Base-by-base conservation (phyloP, 2,329 filamentous ascomycete genomes). In the Colletotrichum godetiae region DNA sequence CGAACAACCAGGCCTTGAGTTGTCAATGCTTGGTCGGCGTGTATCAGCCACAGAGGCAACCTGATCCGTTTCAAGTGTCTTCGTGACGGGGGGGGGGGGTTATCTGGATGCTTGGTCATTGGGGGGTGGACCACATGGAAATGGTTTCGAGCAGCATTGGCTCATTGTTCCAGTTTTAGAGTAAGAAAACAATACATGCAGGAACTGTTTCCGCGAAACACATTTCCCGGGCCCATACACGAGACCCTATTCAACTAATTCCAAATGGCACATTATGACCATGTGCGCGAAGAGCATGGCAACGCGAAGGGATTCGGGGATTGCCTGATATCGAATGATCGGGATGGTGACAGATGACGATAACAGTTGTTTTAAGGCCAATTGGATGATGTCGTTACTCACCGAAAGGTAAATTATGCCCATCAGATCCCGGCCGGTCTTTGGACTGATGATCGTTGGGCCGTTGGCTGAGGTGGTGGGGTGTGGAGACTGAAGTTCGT, bases 361-460 rank as follows among this genome's bases (percentile, higher is more conserved):
- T 49, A 62, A 49, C 59, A 22, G 24, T 7, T 15, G 22, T 8
- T 7, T 53, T 4, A 5, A 29, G 29, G 15, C 33, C 66, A 55
- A 49, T 19, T n/a, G 35, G 11, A 12, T 19, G 24, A 4, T 10
- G 2, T 6, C n/a, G 13, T 15, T 31, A 65, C 31, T 59, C 37
- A 22, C 60, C 53, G 60, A 27, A 19, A 29, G 53, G 15, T 7
- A 46, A 15, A 29, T 12, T 27, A 66, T 46, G 53, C 2, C 33
- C 12, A 33, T 46, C 61, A 71, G 68, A 71, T 56, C 55, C 63
- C 68, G 68, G 62, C n/a, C 71, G 67, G 61, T 56, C 49, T 67
- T 49, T 72, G 72, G 37, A 19, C 31, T 22, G 61, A 37, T 27
- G 19, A 13, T 5, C 19, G 27, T 37, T 19, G 56, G 19, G 13